Percentiles rank a stretch among this genome's conserved stretches.
Evolutionary conservation across 2,329 filamentous ascomycete genomes (phyloP).

Genomic region (Fusarium sterilihyphosum): DNA sequence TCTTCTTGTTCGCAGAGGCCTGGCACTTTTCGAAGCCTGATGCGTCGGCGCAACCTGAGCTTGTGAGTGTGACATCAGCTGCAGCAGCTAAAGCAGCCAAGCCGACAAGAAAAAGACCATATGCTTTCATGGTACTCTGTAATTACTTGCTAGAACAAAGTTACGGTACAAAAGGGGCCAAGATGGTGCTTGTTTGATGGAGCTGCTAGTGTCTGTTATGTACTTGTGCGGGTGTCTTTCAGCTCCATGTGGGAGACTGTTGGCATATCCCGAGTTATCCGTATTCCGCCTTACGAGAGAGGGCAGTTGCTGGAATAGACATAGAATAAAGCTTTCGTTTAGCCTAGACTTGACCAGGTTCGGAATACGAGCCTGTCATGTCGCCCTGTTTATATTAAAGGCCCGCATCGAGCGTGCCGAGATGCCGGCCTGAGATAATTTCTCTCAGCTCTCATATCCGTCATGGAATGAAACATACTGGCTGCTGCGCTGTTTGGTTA

Average conservation of each 20-base stretch:
- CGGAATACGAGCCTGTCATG: neutral
- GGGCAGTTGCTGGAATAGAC: too few relatives aligned
- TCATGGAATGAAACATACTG: fast-evolving
- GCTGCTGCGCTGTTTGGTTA: too few relatives aligned
- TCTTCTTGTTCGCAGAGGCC: neutral
- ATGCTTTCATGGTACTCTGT: neutral
- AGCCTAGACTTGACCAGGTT: neutral
- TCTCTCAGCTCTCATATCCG: neutral
- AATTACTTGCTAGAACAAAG: too few relatives aligned
- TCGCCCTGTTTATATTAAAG: neutral
- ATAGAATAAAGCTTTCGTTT: neutral
- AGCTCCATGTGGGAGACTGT: neutral
- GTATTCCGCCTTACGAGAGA: neutral
- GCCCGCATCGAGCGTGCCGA: neutral
- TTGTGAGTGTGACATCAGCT: neutral
- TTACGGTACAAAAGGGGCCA: neutral
- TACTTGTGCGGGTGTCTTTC: neutral
- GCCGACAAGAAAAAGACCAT: neutral
- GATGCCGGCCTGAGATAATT: neutral
- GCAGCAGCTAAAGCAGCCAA: neutral
- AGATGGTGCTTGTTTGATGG: neutral
- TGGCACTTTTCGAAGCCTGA: neutral
- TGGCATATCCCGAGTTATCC: neutral
- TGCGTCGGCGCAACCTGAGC: neutral
- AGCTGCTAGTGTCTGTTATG: neutral